A percentile compares a stretch with the other conserved stretches of the same genome.
Evolutionary conservation across 208 protist genomes (phyloP).

Genomic region (Tritrichomonas musculus): DNA sequence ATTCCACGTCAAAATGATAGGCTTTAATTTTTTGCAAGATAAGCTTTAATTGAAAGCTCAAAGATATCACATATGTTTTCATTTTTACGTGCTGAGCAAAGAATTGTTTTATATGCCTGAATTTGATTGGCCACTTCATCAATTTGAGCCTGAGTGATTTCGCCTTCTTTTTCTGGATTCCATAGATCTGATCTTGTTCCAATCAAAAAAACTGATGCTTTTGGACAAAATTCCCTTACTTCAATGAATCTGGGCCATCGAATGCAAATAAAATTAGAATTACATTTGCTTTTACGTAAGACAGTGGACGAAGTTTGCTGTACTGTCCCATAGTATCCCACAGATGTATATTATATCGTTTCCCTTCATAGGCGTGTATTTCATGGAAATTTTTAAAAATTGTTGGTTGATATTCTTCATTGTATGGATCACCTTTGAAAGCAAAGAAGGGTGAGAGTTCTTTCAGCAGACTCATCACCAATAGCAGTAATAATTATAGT

Average conservation of each 20-base stretch:
- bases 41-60: neutral
- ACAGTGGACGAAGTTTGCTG: slow-evolving; percentile 38
- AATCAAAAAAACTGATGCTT: neutral
- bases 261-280: slow-evolving; percentile 42
- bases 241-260: neutral
- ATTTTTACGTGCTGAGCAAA: neutral
- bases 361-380: neutral
- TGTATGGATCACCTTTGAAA: slow-evolving; percentile 19
- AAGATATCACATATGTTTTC: neutral
- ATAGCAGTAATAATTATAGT: slow-evolving; percentile 35
- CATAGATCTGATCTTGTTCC: neutral
- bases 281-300: slow-evolving; percentile 37
- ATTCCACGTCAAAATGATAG: no score
- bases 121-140: neutral
- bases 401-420: slow-evolving; percentile 43
- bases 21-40: no score
- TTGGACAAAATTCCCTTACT: neutral
- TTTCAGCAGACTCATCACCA: slow-evolving; percentile 41
- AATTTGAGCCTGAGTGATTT: neutral
- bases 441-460: slow-evolving; percentile 38
- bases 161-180: no score
- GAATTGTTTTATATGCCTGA: neutral
- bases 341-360: slow-evolving; percentile 6
- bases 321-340: slow-evolving; percentile 49
- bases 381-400: slow-evolving; percentile 41